Conservation (phyloP, 495 filamentous ascomycete species). For the Astrothelium macrocarpum region DNA sequence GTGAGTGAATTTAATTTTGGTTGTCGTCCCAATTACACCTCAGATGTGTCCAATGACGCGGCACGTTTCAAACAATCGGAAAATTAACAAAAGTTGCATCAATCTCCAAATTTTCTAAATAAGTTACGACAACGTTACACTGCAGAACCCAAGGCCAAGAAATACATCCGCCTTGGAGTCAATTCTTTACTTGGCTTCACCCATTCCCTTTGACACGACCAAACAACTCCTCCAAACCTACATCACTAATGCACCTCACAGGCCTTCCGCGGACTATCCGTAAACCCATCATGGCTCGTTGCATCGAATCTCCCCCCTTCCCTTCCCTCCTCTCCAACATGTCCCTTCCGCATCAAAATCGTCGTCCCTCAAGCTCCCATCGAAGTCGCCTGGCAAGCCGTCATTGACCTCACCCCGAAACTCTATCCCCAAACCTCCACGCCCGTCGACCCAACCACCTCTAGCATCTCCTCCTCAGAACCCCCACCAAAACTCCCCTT, state of each 20-base stretch:
- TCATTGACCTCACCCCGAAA: slow-evolving; percentile 50
- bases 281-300: slow-evolving; percentile 27
- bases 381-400: slow-evolving; percentile 56
- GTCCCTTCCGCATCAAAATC: slow-evolving; percentile 43
- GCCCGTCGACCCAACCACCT: slow-evolving; percentile 19
- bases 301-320: slow-evolving; percentile 24
- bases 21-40: not conserved
- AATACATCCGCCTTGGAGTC: too few species aligned
- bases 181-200: slow-evolving; percentile 1
- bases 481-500: slow-evolving; percentile 24
- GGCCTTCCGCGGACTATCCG: slow-evolving; percentile 21
- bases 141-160: too few species aligned
- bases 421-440: slow-evolving; percentile 33
- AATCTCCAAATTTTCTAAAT: too few species aligned
- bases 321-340: slow-evolving; percentile 11
- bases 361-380: slow-evolving; percentile 57
- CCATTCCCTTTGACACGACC: not conserved
- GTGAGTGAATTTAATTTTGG: slow-evolving; percentile 12
- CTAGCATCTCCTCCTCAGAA: slow-evolving; percentile 29
- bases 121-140: too few species aligned
- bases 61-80: not conserved
- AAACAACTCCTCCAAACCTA: not conserved
- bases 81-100: too few species aligned
- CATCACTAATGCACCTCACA: slow-evolving; percentile 10
- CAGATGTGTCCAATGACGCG: not conserved